Evolutionary conservation across 2,329 filamentous ascomycete genomes (phyloP).

Genomic region (Parascedosporium putredinis): DNA sequence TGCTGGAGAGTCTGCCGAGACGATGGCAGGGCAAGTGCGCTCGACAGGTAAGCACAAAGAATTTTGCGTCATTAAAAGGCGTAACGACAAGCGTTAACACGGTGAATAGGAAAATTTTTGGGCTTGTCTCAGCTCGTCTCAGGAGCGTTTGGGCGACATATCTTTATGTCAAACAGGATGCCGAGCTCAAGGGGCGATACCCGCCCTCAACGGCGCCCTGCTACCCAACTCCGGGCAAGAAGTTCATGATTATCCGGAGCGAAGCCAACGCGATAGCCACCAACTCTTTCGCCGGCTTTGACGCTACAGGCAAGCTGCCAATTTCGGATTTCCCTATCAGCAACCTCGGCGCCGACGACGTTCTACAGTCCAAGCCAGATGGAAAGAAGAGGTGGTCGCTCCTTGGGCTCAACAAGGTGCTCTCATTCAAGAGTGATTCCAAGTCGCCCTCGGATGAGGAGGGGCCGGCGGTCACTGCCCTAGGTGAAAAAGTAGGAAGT

Average conservation of each 20-base stretch:
- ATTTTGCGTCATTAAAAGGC: too few species aligned
- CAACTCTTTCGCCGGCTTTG: conserved; percentile 39
- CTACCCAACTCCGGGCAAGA: conserved; percentile 72
- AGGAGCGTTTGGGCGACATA: conserved; percentile 71
- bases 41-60: conserved; percentile 54
- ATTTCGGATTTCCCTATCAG: conserved; percentile 11
- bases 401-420: conserved; percentile 52
- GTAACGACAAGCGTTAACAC: too few species aligned
- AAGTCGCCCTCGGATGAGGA: conserved; percentile 1
- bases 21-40: conserved; percentile 51
- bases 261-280: conserved; percentile 44
- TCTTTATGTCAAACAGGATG: conserved; percentile 59
- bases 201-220: conserved; percentile 71
- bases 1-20: conserved; percentile 83
- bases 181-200: conserved; percentile 40
- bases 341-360: background rate
- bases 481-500: background rate
- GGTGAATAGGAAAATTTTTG: conserved; percentile 53
- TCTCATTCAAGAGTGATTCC: conserved; percentile 24
- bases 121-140: conserved; percentile 55
- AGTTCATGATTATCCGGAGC: conserved; percentile 80
- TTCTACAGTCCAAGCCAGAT: conserved; percentile 20
- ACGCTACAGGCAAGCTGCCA: conserved; percentile 28
- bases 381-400: conserved; percentile 54
- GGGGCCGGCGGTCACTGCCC: background rate